Evolutionary conservation across 2,329 filamentous ascomycete genomes (phyloP).

Genomic region (Trichocomaceae sp.): DNA sequence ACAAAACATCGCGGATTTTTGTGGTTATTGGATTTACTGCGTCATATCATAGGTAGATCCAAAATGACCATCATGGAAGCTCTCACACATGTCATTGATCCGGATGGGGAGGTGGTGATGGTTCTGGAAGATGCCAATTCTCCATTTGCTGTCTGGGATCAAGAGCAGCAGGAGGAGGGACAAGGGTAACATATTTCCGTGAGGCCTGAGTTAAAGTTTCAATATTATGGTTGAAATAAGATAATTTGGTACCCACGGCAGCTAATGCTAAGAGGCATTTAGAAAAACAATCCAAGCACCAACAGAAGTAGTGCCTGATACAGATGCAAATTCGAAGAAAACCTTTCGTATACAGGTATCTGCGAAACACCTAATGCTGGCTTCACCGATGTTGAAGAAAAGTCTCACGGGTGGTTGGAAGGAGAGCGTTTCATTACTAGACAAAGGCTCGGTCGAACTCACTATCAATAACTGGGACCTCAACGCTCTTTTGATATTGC

Average conservation of each 20-base stretch:
- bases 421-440: slow-evolving; percentile 13
- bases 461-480: slow-evolving; percentile 19
- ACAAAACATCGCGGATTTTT: neutral
- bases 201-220: too few relatives aligned
- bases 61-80: neutral
- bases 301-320: neutral
- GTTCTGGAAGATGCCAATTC: neutral
- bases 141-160: neutral
- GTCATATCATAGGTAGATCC: neutral
- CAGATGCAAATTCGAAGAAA: neutral
- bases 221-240: neutral
- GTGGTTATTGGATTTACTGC: neutral
- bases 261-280: neutral
- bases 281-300: neutral
- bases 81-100: neutral
- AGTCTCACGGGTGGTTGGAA: slow-evolving; percentile 18
- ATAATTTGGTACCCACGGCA: neutral
- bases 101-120: neutral
- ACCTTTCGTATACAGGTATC: slow-evolving; percentile 19
- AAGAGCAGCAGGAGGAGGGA: neutral
- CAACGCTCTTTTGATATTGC: slow-evolving; percentile 19
- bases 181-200: neutral
- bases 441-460: slow-evolving; percentile 19
- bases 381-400: slow-evolving; percentile 19
- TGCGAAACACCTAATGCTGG: slow-evolving; percentile 20